These are phyloP conservation scores for Ustilago xerochloae DNA, from an alignment of 1,284 basidiomycete species.

Conservation along the genomic window DNA sequence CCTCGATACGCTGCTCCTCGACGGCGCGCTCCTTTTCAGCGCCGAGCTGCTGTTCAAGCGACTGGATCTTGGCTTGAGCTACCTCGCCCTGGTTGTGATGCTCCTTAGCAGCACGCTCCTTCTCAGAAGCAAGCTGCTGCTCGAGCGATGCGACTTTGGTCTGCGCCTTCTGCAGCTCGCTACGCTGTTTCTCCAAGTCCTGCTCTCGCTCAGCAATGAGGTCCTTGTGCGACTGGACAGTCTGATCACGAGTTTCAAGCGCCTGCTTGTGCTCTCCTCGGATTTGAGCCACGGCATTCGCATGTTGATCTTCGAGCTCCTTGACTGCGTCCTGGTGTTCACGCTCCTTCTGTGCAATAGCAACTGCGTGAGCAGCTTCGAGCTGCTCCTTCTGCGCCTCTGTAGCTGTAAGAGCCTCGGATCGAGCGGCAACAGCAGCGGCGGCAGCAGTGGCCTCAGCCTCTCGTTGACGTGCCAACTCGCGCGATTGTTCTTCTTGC, in stretches of 20 bases:
- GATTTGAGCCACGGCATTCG: conserved; percentile 28
- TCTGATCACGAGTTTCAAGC: conserved; percentile 36
- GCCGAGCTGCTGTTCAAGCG: conserved; percentile 24
- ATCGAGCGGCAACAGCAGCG: conserved; percentile 43
- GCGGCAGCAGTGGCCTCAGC: conserved; percentile 44
- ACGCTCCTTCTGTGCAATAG: conserved; percentile 42
- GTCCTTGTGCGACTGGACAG: conserved; percentile 26
- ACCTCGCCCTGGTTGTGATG: conserved; percentile 5
- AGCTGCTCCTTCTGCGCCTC: conserved; percentile 46
- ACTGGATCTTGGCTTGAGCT: background rate
- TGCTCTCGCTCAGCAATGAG: conserved; percentile 20
- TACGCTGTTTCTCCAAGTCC: conserved; percentile 24
- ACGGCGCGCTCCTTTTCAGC: conserved; percentile 10
- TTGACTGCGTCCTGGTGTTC: conserved; percentile 45
- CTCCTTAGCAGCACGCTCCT: conserved; percentile 9
- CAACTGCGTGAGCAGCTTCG: conserved; percentile 35
- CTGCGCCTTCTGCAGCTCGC: conserved; percentile 20
- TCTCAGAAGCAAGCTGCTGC: too few species aligned
- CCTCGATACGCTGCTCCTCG: conserved; percentile 17
- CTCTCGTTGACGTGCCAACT: conserved; percentile 39
- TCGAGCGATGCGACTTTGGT: conserved; percentile 10
- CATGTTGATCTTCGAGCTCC: conserved; percentile 46
- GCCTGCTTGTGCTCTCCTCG: conserved; percentile 41
- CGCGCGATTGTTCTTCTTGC: conserved; percentile 37
- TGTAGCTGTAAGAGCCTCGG: conserved; percentile 44